phyloP scores from a whole-genome alignment of 768 basidiomycete species.

The Glaciozyma antarctica region DNA sequence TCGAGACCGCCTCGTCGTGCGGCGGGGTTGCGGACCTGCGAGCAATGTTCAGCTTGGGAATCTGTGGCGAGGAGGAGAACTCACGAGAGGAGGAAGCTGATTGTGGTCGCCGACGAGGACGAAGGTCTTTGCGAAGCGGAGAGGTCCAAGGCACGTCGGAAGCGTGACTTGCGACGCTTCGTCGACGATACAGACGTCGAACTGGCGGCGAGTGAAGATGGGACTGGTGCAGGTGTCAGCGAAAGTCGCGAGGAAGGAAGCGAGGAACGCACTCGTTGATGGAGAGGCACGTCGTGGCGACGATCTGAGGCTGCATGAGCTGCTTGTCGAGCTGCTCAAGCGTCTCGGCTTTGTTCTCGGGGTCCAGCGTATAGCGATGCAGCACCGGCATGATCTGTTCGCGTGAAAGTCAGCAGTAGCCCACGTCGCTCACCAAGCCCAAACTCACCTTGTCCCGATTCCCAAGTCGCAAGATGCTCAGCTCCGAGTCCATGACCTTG shows the following conservation, averaged over 20 bases:
- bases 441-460: constrained; percentile 70
- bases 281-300: constrained; percentile 89
- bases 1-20: constrained; percentile 83
- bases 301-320: constrained; percentile 78
- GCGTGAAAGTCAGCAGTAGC: background rate
- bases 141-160: constrained; percentile 86
- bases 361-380: constrained; percentile 57
- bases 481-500: constrained; percentile 59
- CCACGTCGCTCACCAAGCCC: too few species aligned
- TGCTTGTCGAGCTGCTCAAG: constrained; percentile 76
- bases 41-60: background rate
- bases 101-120: constrained; percentile 95
- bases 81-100: constrained; percentile 86
- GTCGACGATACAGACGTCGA: constrained; percentile 96
- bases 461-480: constrained; percentile 72
- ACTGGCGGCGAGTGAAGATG: constrained; percentile 69
- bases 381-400: constrained; percentile 72
- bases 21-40: constrained; percentile 64
- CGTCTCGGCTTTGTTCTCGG: constrained; percentile 50
- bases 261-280: constrained; percentile 70
- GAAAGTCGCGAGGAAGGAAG: constrained; percentile 1
- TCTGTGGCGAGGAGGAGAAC: constrained; percentile 24
- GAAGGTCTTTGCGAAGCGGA: constrained; percentile 81
- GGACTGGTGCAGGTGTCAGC: constrained; percentile 46
- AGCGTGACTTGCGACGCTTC: constrained; percentile 97